Evolutionary conservation across 352 stramenopile genomes (phyloP), one percentile per base, ranked within the genome.

Genomic region (Bremia lactucae): DNA sequence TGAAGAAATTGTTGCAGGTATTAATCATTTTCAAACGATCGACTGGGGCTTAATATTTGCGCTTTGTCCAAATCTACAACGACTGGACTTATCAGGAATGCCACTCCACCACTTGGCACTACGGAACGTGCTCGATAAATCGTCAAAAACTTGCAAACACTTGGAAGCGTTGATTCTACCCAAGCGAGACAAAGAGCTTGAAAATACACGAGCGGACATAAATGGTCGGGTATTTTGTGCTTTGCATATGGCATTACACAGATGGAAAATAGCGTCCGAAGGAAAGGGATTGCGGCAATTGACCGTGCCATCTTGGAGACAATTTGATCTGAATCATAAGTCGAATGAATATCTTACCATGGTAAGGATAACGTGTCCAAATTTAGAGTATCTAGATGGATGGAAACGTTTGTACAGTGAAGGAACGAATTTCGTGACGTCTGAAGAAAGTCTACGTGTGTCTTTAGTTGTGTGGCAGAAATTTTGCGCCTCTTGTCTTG

Each of bases 381-480:
- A 48, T 1, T 48, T 85, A 31, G 69, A 85, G 58, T 79, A 72
- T 23, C 48, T 84, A 35, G 68, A 84, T 47, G 67, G 72, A 18
- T 85, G 68, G 68, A 84, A 82, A 35, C 54, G 54, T 13, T 69
- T 67, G 31, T 80, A 81, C 51, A 42, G 42, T 14, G 66, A 80
- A 36, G 48, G 36, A 40, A 45, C 41, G 19, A 50, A 61, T 35
- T 31, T 75, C 7, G 52, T 74, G 14, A 35, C 52, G 8, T 75
- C 52, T 0, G 53, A 74, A 31, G 60, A 70, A 26, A 72, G 55
- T 48, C 44, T 68, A 28, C 55, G 55, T 44, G 45, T 66, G 10
- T 45, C 55, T 10, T 29, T 53, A 7, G 46, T 61, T 16, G 47
- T 71, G 2, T 82, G 69, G 69, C 61, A 52, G 4, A 28, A 21